Percentiles rank a stretch among this genome's conserved stretches.
phyloP scores from a whole-genome alignment of 768 basidiomycete species.

The Butyriboletus loyo region DNA sequence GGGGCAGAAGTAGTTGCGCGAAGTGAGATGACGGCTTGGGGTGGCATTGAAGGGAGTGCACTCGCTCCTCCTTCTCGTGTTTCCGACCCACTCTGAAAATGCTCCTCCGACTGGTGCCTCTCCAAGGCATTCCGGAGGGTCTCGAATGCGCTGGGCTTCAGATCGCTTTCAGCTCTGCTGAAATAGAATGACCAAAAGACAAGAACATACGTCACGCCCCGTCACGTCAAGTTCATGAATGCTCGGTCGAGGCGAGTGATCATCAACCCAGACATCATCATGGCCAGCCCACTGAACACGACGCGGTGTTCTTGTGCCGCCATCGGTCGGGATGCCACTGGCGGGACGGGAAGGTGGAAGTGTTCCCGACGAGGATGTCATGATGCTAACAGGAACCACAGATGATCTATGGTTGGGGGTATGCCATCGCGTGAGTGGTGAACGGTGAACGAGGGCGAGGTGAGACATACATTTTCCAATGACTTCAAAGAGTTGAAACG shows the following conservation, averaged over 20 bases:
- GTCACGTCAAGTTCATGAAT: slow-evolving; percentile 52
- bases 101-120: slow-evolving; percentile 38
- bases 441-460: background rate
- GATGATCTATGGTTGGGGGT: slow-evolving; percentile 5
- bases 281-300: slow-evolving; percentile 51
- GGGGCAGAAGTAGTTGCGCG: background rate
- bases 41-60: slow-evolving; percentile 8
- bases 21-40: slow-evolving; percentile 12
- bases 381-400: slow-evolving; percentile 11
- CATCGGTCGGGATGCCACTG: slow-evolving; percentile 14
- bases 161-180: background rate
- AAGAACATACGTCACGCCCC: slow-evolving; percentile 47
- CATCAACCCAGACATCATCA: slow-evolving; percentile 16
- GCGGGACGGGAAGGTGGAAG: slow-evolving; percentile 12
- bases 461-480: slow-evolving; percentile 6
- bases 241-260: slow-evolving; percentile 7
- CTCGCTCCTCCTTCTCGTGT: background rate
- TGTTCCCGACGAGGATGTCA: slow-evolving; percentile 14
- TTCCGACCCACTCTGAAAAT: background rate
- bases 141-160: slow-evolving; percentile 47
- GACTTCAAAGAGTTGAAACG: background rate
- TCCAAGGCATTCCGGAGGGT: slow-evolving; percentile 51
- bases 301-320: slow-evolving; percentile 44
- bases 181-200: background rate
- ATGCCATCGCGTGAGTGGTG: background rate